A percentile compares a stretch with the other conserved stretches of the same genome.
phyloP scores from a whole-genome alignment of 1,284 basidiomycete genomes.

The Singerocomus inundabilis region DNA sequence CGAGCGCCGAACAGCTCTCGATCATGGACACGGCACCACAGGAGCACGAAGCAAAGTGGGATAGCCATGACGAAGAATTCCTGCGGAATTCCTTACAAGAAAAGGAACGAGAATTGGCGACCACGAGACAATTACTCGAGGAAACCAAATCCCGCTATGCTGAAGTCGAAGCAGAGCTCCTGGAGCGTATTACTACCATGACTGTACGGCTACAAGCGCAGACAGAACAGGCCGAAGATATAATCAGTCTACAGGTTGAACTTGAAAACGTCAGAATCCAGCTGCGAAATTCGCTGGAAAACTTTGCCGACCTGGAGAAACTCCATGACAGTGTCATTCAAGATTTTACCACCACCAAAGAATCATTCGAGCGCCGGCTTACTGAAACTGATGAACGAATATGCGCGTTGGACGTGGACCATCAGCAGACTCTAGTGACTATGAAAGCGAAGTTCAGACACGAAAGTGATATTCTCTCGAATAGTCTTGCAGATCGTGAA shows the following conservation, averaged over 20 bases:
- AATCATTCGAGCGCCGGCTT: slow-evolving; percentile 22
- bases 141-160: slow-evolving; percentile 16
- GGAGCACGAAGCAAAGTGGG: slow-evolving; percentile 2
- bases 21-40: neutral
- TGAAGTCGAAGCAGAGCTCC: slow-evolving; percentile 20
- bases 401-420: slow-evolving; percentile 22
- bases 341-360: slow-evolving; percentile 22
- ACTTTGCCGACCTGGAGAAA: slow-evolving; percentile 25
- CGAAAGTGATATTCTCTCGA: slow-evolving; percentile 21
- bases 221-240: slow-evolving; percentile 13
- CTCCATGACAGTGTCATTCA: slow-evolving; percentile 20
- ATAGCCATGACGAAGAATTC: slow-evolving; percentile 10
- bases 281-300: slow-evolving; percentile 23
- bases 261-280: slow-evolving; percentile 17
- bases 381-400: slow-evolving; percentile 24
- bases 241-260: slow-evolving; percentile 18
- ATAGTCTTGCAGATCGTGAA: slow-evolving; percentile 27
- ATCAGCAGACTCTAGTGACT: slow-evolving; percentile 14
- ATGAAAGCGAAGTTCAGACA: slow-evolving; percentile 20
- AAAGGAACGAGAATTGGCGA: slow-evolving; percentile 21
- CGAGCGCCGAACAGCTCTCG: slow-evolving; percentile 4
- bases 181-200: slow-evolving; percentile 23
- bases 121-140: slow-evolving; percentile 16
- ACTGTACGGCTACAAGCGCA: slow-evolving; percentile 14
- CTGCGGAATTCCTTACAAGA: slow-evolving; percentile 22